Evolutionary conservation across 495 filamentous ascomycete species (phyloP).

Genomic region (Cercophora newfieldiana): DNA sequence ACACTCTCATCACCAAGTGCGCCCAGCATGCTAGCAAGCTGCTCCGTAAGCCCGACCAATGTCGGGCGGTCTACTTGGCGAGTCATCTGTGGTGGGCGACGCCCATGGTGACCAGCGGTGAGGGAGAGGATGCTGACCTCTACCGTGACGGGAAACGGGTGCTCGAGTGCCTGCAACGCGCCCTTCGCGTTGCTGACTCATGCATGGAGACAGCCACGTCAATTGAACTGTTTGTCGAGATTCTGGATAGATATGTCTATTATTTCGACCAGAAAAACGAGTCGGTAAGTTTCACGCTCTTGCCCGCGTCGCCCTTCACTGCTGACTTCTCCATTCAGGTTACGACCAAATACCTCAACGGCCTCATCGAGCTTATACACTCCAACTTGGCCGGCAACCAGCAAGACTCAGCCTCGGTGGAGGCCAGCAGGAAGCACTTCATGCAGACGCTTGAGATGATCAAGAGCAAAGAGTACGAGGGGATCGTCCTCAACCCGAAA

Average conservation of each 20-base stretch:
- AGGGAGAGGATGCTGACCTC: constrained; percentile 85
- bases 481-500: constrained; percentile 75
- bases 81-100: constrained; percentile 98
- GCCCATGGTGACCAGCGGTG: constrained; percentile 76
- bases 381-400: constrained; percentile 81
- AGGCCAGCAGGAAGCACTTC: constrained; percentile 88
- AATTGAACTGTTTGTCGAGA: constrained; percentile 96
- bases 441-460: constrained; percentile 93
- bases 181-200: constrained; percentile 92
- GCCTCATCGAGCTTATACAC: constrained; percentile 96
- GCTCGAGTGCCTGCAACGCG: constrained; percentile 92
- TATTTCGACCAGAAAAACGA: constrained; percentile 99
- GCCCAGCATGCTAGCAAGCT: constrained; percentile 96
- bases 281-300: constrained; percentile 54
- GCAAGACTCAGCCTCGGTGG: constrained; percentile 76
- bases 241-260: constrained; percentile 96
- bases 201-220: constrained; percentile 99
- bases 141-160: constrained; percentile 98
- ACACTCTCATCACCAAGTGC: constrained; percentile 96
- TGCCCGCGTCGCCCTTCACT: background rate
- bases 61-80: constrained; percentile 91
- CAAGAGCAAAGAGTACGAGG: constrained; percentile 85
- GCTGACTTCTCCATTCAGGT: constrained; percentile 54
- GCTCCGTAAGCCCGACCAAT: constrained; percentile 97
- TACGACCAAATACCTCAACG: constrained; percentile 96